Evolutionary conservation across 2,329 filamentous ascomycete species (phyloP).

Genomic region (Phialocephala subalpina): DNA sequence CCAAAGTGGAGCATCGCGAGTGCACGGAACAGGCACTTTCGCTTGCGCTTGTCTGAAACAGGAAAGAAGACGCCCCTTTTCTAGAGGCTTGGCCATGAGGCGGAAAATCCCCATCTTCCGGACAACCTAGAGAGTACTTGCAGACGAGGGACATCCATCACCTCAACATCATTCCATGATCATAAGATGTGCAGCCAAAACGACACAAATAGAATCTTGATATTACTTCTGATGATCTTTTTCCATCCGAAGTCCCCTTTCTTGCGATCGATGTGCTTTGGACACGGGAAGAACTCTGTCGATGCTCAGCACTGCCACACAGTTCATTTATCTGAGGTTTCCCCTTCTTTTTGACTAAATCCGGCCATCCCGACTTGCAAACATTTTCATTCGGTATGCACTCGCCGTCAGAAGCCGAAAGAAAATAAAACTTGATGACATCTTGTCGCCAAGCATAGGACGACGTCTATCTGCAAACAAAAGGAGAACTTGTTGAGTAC

Average conservation of each 20-base stretch:
- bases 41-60: conserved; percentile 4
- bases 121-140: neutral
- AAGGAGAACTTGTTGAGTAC: too few species aligned
- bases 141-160: neutral
- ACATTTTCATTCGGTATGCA: neutral
- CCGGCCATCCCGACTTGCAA: neutral
- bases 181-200: neutral
- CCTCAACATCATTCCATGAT: neutral
- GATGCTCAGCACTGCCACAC: neutral
- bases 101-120: neutral
- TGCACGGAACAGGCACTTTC: neutral
- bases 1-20: neutral
- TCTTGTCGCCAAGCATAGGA: too few species aligned
- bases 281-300: neutral
- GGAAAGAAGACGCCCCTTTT: neutral
- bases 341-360: neutral
- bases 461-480: too few species aligned
- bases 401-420: neutral
- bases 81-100: too few species aligned
- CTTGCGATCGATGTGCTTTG: neutral
- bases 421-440: neutral
- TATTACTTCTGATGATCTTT: neutral
- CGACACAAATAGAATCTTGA: neutral
- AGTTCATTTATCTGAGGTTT: neutral
- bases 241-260: neutral